Evolutionary conservation across 345 rosid genomes (phyloP).

Genomic region (Noccaea bulbosa): DNA sequence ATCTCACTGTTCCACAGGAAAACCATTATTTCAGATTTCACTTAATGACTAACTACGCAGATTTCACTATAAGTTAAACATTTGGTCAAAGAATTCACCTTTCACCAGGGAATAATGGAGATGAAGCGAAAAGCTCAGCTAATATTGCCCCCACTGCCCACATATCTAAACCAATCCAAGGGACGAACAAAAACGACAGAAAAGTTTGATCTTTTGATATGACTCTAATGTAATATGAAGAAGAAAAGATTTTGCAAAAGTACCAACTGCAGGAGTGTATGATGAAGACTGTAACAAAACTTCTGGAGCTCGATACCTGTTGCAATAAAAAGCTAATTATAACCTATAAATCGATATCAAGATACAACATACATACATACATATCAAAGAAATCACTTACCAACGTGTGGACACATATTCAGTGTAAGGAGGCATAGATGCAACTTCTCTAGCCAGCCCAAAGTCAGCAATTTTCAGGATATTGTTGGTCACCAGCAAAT

Average conservation of each 20-base stretch:
- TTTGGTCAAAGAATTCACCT: slow-evolving; percentile 53
- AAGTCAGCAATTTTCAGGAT: slow-evolving; percentile 92
- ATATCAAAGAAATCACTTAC: slow-evolving; percentile 48
- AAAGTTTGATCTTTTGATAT: background rate
- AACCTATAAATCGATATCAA: background rate
- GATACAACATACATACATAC: background rate
- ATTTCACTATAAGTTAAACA: background rate
- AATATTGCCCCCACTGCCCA: slow-evolving; percentile 98
- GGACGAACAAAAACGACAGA: background rate
- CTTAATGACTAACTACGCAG: background rate
- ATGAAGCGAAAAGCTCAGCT: slow-evolving; percentile 84
- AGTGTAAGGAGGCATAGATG: slow-evolving; percentile 89
- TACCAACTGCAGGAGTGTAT: slow-evolving; percentile 95
- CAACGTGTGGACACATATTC: slow-evolving; percentile 98
- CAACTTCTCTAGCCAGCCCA: slow-evolving; percentile 95
- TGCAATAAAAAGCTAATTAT: background rate
- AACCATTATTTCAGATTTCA: slow-evolving; percentile 2
- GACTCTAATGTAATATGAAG: background rate
- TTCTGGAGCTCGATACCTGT: slow-evolving; percentile 98
- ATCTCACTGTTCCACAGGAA: slow-evolving; percentile 62
- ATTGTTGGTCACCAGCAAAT: slow-evolving; percentile 81
- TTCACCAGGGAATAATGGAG: slow-evolving; percentile 96
- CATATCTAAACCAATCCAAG: slow-evolving; percentile 60
- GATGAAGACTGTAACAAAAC: slow-evolving; percentile 80
- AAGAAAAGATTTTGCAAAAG: slow-evolving; percentile 4